Evolutionary conservation across 78 protist species (phyloP), one percentile per base, ranked within the genome.

Genomic region (Polysphondylium violaceum): DNA sequence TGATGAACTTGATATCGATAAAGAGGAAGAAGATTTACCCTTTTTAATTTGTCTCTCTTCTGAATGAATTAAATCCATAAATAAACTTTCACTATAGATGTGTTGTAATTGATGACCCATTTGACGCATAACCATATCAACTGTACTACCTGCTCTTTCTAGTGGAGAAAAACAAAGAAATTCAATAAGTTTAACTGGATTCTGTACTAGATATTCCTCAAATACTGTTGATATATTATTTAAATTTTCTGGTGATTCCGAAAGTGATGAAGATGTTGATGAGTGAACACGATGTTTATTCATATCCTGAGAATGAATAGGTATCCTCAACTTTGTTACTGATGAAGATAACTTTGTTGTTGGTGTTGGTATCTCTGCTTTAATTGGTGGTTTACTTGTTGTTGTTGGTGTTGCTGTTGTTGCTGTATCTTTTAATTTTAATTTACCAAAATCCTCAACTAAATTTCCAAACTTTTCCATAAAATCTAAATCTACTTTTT

Each of bases 131-230:
- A 59, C 41, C 12, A 47, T 38, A 44, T 83, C 91, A 56, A 83
- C 50, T 0, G 55, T 56, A 2, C 71, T 44, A n/a, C 91, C 91
- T 17, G 79, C 91, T 71, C 91, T 51, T 21, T 83, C 91, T 7
- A 83, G 27, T 41, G 91, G 91, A 23, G 91, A 83, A 17, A 83
- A 83, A 59, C 77, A 67, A 16, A 83, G 23, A 59, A 83, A 83
- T 47, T 83, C 91, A 8, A 83, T 69, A 51, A 83, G 69, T 6
- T 69, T 27, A 17, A 83, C 44, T 12, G 91, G 91, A 59, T 83
- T 27, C 50, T 58, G 68, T 33, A 69, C 65, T 35, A 83, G 29
- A 7, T 63, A 40, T 7, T 69, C 77, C 58, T 63, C 71, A 44
- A 71, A 58, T 5, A 83, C 55, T 31, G 68, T 27, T n/a, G 58